Evolutionary conservation across 2,329 filamentous ascomycete genomes (phyloP), one percentile per base, ranked within the genome.

Genomic region (Ophiocordyceps sinensis): DNA sequence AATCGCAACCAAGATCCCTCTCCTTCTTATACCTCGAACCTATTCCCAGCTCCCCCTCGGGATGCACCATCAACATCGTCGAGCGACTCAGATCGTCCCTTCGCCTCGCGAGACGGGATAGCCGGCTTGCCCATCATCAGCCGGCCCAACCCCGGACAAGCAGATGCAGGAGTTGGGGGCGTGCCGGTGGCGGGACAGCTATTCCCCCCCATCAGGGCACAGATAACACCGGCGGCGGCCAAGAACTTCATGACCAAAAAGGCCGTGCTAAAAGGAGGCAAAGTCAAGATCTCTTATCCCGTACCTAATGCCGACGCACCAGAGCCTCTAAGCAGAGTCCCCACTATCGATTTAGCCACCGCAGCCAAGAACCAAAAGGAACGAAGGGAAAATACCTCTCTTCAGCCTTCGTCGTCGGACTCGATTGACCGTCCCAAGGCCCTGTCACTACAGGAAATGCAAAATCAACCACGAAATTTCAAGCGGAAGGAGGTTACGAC

Each of bases 201-300:
- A 14, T 67, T 68, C 40, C 64, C 65, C 19, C 61, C 66, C 2
- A 54, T 57, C n/a, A 62, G 58, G 38, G 47, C 56, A 9, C 49
- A 53, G 41, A 48, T 23, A 37, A 46, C 52, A 13, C 46, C 55
- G 37, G 44, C 38, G 43, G 49, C 36, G 41, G 45, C 39, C 30
- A 43, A 39, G 43, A 37, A 17, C 8, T 12, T 35, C 43, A 44
- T 45, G 14, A 42, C 47, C 4, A 62, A 58, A 43, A 57, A 52
- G 41, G 44, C 49, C 28, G 48, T 26, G 10, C 43, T 38, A 17
- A 53, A 60, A 23, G 53, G 52, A 6, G 61, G 60, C 8, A 71
- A 65, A 43, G 46, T 69, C 15, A 50, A 52, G 5, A 76, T 76
- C 29, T 75, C 71, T 11, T 59, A 62, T 12, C 72, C 73, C 1